A percentile compares a stretch with the other conserved stretches of the same genome.
These are phyloP conservation scores for Globisporangium solare DNA, from an alignment of 352 stramenopile species.

Conservation along the genomic window DNA sequence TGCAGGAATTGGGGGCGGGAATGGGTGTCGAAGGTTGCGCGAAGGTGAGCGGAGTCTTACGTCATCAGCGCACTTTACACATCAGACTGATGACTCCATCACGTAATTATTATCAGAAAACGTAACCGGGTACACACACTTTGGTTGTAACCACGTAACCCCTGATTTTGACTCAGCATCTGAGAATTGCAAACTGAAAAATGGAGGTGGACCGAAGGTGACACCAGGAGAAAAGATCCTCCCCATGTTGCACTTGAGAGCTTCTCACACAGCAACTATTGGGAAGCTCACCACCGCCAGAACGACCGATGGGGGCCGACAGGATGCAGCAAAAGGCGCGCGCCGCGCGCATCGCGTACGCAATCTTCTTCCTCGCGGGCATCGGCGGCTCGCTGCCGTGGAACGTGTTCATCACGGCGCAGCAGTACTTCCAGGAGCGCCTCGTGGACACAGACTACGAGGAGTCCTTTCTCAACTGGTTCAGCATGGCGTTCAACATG, in stretches of 20 bases:
- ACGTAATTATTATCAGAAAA: background rate
- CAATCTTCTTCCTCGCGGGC: slow-evolving; percentile 77
- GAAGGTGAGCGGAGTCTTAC: slow-evolving; percentile 17
- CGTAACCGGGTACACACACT: background rate
- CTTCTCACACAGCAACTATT: too few relatives aligned
- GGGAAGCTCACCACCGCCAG: background rate
- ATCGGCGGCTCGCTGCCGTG: slow-evolving; percentile 73
- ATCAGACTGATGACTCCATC: background rate
- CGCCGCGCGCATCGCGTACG: slow-evolving; percentile 45
- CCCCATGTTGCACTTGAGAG: background rate
- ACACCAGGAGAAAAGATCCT: background rate
- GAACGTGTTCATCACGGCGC: slow-evolving; percentile 86
- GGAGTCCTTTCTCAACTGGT: slow-evolving; percentile 84
- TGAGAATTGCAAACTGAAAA: background rate
- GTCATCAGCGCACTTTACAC: too few relatives aligned
- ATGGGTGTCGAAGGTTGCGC: slow-evolving; percentile 4
- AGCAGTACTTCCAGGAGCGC: slow-evolving; percentile 71
- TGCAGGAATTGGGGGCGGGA: background rate
- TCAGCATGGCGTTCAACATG: slow-evolving; percentile 81
- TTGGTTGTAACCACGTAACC: background rate
- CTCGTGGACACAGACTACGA: slow-evolving; percentile 60
- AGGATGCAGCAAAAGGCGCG: slow-evolving; percentile 12
- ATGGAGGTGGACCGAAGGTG: background rate
- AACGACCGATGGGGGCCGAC: background rate
- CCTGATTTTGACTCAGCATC: background rate